Percentiles rank a stretch among this genome's conserved stretches.
phyloP scores from a whole-genome alignment of 495 filamentous ascomycete genomes.

The Parachaetomium inaequale region DNA sequence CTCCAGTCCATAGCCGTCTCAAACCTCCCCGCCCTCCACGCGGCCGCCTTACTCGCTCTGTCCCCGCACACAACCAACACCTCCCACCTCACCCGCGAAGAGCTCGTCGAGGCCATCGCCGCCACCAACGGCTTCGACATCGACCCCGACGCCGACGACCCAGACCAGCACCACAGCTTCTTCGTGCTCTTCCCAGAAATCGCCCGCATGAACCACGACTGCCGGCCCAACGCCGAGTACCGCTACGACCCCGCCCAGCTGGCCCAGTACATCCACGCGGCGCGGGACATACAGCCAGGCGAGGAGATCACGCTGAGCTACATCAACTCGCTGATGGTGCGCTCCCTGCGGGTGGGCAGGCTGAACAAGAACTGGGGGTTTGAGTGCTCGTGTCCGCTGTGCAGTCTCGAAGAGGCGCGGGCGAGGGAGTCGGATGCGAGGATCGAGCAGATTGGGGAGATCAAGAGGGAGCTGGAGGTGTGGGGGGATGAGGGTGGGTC shows the following conservation, averaged over 20 bases:
- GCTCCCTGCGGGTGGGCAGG: conserved; percentile 24
- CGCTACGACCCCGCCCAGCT: conserved; percentile 36
- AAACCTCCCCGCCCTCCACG: conserved; percentile 28
- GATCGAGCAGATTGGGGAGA: conserved; percentile 30
- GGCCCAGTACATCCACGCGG: conserved; percentile 37
- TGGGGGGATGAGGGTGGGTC: not conserved
- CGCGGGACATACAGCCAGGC: conserved; percentile 33
- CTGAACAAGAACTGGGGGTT: conserved; percentile 41
- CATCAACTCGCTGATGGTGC: conserved; percentile 36
- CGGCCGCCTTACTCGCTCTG: conserved; percentile 25
- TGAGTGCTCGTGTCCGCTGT: conserved; percentile 36
- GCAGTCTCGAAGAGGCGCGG: conserved; percentile 22
- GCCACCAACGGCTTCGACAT: conserved; percentile 39
- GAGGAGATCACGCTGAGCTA: conserved; percentile 43
- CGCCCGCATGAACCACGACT: conserved; percentile 45
- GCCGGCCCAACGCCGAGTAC: conserved; percentile 45
- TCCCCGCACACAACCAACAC: conserved; percentile 26
- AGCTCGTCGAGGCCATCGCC: conserved; percentile 25
- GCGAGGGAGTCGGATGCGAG: conserved; percentile 35
- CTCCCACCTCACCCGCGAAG: conserved; percentile 12
- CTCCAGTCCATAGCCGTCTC: conserved; percentile 29
- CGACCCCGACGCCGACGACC: conserved; percentile 25
- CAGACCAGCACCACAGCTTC: conserved; percentile 28
- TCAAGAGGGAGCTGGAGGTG: conserved; percentile 13
- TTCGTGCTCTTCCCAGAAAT: conserved; percentile 35